Base-by-base conservation (phyloP, 768 basidiomycete species). In the Phlegmacium glaucopus region DNA sequence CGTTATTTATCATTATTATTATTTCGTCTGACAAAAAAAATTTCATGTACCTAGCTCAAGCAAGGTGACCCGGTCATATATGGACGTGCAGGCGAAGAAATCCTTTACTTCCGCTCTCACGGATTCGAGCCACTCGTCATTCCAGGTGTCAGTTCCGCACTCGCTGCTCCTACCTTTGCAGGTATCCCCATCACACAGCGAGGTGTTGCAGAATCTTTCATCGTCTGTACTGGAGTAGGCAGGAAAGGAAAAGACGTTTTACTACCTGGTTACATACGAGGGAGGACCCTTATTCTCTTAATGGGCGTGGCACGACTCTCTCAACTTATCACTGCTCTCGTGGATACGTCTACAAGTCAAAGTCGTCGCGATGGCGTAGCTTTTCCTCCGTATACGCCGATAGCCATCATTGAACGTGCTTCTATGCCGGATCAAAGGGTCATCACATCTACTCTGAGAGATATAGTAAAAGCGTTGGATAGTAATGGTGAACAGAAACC, bases 11-110 rank as follows among this genome's bases (percentile, higher is more conserved):
- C 45, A 36, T 48, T 26, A 39, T 53, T 26, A 16, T 37, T 51
- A 16, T 43, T 45, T 43, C 22, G 28, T 43, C 40, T 13, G 12
- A 50, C 43, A 37, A 50, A 51, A 37, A 50, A 51, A 56, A 43
- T 49, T 17, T 36, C 16, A 22, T 42, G 9, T 51, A 38, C 42
- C 32, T 45, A 92, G 89, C 75, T 99, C 13, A 98, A 99, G 70
- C 96, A 98, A 74, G 96, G 96, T 10, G 96, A 99, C 62, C 96
- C 96, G 9, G 85, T 87, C 12, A 82, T 99, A 0, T 99, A 96
- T 61, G 96, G 91, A 3, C 84, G 96, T 17, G 87, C 87, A 0
- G 94, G 94, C 26, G 95, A 98, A 62, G 96, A 99, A 67, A 82
- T 97, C 1, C 75, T 95, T 16, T 92, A 87, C 69, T 95, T 98